Evolutionary conservation across 108 stramenopile genomes (phyloP).

Genomic region (Discostella pseudostelligera): DNA sequence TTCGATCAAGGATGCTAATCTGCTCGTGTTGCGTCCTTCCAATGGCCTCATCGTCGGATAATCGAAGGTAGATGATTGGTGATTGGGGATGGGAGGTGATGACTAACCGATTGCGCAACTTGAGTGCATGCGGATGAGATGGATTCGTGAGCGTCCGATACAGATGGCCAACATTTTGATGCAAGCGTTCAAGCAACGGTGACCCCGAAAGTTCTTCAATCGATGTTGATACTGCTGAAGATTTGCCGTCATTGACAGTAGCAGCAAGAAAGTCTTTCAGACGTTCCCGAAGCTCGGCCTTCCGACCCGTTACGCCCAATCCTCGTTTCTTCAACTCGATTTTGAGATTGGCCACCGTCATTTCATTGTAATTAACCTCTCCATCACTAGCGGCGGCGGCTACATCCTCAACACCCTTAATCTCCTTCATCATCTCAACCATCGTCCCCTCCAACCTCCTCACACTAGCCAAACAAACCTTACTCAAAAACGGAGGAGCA

Average conservation of each 20-base stretch:
- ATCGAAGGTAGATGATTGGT: constrained; percentile 71
- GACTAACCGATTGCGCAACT: constrained; percentile 48
- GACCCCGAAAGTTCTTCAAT: constrained; percentile 31
- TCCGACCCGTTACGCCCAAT: constrained; percentile 2
- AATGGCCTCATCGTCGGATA: constrained; percentile 55
- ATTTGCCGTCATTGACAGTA: too few relatives aligned
- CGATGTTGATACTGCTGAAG: background rate
- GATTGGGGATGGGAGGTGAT: constrained; percentile 74
- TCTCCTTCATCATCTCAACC: constrained; percentile 18
- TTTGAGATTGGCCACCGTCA: constrained; percentile 13
- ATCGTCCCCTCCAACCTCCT: constrained; percentile 31
- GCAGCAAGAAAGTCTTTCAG: background rate
- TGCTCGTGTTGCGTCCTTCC: constrained; percentile 49
- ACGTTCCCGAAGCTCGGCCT: constrained; percentile 20
- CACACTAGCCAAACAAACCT: constrained; percentile 34
- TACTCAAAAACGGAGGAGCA: constrained; percentile 91
- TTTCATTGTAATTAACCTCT: constrained; percentile 5
- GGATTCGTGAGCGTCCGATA: constrained; percentile 39
- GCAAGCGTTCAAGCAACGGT: constrained; percentile 20
- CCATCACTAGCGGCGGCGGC: background rate
- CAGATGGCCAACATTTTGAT: constrained; percentile 23
- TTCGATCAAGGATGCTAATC: constrained; percentile 58
- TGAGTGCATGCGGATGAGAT: constrained; percentile 38
- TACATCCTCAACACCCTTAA: background rate
- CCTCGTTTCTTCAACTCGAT: constrained; percentile 20